These are phyloP conservation scores for Aurifilum marmelostoma DNA, from an alignment of 2,329 filamentous ascomycete genomes.

Conservation along the genomic window DNA sequence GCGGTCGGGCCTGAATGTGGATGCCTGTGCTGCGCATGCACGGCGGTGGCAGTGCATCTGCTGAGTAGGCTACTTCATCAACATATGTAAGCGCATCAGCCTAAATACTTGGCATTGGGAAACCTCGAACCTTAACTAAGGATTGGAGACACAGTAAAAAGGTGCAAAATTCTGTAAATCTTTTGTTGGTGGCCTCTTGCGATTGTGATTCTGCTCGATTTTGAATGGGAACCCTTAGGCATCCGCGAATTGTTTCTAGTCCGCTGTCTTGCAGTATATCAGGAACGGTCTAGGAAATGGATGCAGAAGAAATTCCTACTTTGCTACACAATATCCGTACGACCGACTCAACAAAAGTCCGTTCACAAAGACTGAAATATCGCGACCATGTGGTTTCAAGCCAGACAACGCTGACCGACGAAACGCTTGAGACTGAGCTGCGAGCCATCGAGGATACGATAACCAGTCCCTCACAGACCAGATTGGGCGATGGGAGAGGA, in stretches of 20 bases:
- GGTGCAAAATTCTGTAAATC: not conserved
- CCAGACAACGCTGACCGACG: constrained; percentile 1
- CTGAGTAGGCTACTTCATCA: too few species aligned
- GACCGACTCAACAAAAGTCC: not conserved
- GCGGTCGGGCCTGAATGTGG: not conserved
- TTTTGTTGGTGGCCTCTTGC: not conserved
- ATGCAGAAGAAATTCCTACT: constrained; percentile 4
- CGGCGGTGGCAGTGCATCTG: constrained; percentile 2
- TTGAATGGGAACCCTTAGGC: too few species aligned
- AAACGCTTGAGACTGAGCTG: not conserved
- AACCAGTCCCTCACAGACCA: not conserved
- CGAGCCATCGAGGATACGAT: not conserved
- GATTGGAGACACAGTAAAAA: not conserved
- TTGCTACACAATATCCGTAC: not conserved
- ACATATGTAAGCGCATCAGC: not conserved
- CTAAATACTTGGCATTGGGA: not conserved
- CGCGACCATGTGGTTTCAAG: not conserved
- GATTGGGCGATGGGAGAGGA: not conserved
- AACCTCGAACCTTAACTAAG: not conserved
- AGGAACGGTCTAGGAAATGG: constrained; percentile 1
- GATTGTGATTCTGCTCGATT: not conserved
- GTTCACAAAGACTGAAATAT: not conserved
- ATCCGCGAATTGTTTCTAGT: not conserved
- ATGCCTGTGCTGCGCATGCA: not conserved
- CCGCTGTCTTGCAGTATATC: not conserved